A percentile compares a stretch with the other conserved stretches of the same genome.
phyloP scores from a whole-genome alignment of 2,329 filamentous ascomycete genomes.

The Pseudocercospora vitis region DNA sequence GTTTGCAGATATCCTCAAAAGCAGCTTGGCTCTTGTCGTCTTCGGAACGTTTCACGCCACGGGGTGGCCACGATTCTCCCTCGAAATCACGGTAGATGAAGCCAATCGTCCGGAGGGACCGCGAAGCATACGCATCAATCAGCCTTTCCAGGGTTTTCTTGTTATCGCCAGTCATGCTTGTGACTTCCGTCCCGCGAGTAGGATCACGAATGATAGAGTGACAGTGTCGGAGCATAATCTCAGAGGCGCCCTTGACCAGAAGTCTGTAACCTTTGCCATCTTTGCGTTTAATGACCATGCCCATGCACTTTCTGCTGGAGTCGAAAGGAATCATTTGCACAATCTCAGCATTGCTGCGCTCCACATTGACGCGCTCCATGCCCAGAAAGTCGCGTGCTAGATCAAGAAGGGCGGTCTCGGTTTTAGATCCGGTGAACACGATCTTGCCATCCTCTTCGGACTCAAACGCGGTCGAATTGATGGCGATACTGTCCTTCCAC shows the following conservation, averaged over 20 bases:
- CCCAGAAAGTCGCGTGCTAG: constrained; percentile 67
- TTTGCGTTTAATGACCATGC: constrained; percentile 58
- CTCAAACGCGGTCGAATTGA: constrained; percentile 71
- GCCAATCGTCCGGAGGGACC: constrained; percentile 81
- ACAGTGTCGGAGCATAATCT: constrained; percentile 52
- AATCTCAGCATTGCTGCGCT: constrained; percentile 62
- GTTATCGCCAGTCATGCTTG: constrained; percentile 57
- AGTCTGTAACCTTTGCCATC: constrained; percentile 57
- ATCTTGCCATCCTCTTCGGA: constrained; percentile 59
- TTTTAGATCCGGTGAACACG: constrained; percentile 72
- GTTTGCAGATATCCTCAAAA: constrained; percentile 67
- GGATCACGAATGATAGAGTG: constrained; percentile 59
- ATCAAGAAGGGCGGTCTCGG: constrained; percentile 70
- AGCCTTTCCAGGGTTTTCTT: constrained; percentile 61
- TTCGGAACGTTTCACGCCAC: constrained; percentile 57
- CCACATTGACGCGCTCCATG: constrained; percentile 61
- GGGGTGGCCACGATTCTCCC: constrained; percentile 68
- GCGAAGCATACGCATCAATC: constrained; percentile 75
- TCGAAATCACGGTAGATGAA: constrained; percentile 82
- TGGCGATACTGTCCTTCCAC: constrained; percentile 62
- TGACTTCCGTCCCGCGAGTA: constrained; percentile 56
- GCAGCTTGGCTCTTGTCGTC: constrained; percentile 63
- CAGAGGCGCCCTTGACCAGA: constrained; percentile 54
- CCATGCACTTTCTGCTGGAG: constrained; percentile 69
- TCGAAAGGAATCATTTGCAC: constrained; percentile 61